These are phyloP conservation scores for Sugiyamaella xylanicola DNA, from an alignment of 1,139 yeast genomes.

Conservation along the genomic window DNA sequence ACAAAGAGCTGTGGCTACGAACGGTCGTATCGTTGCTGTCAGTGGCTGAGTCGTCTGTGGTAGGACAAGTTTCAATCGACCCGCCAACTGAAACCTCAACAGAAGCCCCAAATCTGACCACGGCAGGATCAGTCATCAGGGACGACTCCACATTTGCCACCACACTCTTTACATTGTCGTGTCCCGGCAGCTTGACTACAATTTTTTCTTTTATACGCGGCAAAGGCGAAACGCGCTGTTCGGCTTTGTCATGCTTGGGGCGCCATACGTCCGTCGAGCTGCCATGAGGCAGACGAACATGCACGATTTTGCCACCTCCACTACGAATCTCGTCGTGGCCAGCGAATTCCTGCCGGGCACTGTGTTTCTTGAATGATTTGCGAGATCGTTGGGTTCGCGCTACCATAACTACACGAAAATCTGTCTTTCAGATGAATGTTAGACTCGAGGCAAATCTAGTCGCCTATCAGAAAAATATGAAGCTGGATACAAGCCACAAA, in stretches of 20 bases:
- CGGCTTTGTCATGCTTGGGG: slow-evolving; percentile 3
- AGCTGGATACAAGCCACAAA: background rate
- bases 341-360: background rate
- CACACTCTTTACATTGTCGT: background rate
- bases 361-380: background rate
- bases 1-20: slow-evolving; percentile 12
- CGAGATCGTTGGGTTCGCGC: background rate
- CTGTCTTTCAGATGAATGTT: background rate
- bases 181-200: slow-evolving; percentile 15
- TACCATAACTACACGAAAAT: slow-evolving; percentile 8
- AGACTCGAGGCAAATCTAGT: background rate
- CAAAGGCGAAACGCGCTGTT: background rate
- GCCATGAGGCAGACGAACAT: slow-evolving; percentile 14
- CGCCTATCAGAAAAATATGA: background rate
- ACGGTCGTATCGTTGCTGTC: background rate
- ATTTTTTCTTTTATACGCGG: slow-evolving; percentile 10
- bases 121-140: too few relatives aligned
- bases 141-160: too few relatives aligned
- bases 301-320: background rate
- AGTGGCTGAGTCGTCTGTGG: too few relatives aligned
- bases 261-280: slow-evolving; percentile 2
- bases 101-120: too few relatives aligned
- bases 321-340: background rate
- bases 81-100: background rate
- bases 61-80: too few relatives aligned